Evolutionary conservation across 2,329 filamentous ascomycete species (phyloP).

Genomic region (Drechslerella coelobrocha): DNA sequence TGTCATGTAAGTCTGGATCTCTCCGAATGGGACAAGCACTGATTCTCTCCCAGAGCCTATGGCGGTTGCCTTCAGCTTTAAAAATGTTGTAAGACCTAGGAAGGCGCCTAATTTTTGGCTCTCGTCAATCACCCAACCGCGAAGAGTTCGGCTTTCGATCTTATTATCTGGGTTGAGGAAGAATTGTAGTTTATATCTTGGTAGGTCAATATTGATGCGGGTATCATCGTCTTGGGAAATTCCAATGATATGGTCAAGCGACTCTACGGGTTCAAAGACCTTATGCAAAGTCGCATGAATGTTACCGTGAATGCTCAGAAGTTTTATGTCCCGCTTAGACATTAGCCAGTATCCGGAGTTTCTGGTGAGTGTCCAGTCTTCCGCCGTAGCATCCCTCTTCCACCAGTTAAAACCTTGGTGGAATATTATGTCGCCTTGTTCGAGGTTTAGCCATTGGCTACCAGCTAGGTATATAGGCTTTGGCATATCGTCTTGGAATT

Average conservation of each 20-base stretch:
- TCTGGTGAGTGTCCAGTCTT: conserved; percentile 13
- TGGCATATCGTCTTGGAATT: conserved; percentile 14
- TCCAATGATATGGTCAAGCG: neutral
- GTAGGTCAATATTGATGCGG: conserved; percentile 61
- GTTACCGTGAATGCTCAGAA: conserved; percentile 5
- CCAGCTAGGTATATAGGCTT: neutral
- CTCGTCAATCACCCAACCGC: conserved; percentile 62
- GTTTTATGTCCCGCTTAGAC: neutral
- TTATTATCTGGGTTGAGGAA: conserved; percentile 54
- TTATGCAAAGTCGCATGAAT: conserved; percentile 4
- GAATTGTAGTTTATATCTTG: conserved; percentile 63
- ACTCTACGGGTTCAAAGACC: conserved; percentile 1
- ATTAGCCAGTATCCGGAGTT: neutral
- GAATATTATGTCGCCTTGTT: neutral
- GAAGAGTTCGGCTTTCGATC: conserved; percentile 62
- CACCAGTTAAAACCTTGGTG: conserved; percentile 14
- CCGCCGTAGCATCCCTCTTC: neutral
- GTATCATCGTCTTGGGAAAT: neutral
- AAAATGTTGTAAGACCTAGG: conserved; percentile 62
- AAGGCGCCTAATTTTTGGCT: conserved; percentile 62
- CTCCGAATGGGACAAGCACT: conserved; percentile 10
- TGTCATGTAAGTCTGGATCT: neutral
- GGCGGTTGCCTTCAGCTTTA: conserved; percentile 60
- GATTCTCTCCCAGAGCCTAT: conserved; percentile 54
- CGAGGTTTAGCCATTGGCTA: conserved; percentile 36